Conservation (phyloP, 2,329 filamentous ascomycete species). For the Alternaria burnsii region DNA sequence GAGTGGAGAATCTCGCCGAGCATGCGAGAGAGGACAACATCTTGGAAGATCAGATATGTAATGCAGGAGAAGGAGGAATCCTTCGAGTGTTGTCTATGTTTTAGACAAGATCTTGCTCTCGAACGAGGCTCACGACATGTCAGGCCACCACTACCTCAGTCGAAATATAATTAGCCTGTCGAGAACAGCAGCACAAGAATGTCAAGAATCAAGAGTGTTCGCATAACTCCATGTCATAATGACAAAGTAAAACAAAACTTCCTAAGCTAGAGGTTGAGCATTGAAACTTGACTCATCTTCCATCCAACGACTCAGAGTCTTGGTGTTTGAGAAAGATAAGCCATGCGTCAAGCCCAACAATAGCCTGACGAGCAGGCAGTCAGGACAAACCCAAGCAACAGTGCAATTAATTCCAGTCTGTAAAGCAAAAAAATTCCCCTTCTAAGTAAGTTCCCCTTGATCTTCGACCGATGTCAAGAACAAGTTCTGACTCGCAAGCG, state of each 20-base stretch:
- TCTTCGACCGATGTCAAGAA: not conserved
- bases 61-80: not conserved
- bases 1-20: slow-evolving; percentile 2
- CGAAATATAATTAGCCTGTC: not conserved
- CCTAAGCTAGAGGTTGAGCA: not conserved
- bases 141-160: not conserved
- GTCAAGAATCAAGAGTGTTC: not conserved
- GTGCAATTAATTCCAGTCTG: slow-evolving; percentile 1
- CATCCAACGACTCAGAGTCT: not conserved
- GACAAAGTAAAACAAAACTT: not conserved
- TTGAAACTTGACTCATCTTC: not conserved
- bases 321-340: not conserved
- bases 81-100: not conserved
- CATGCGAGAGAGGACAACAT: not conserved
- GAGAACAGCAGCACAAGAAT: not conserved
- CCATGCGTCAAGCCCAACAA: not conserved
- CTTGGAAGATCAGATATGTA: not conserved
- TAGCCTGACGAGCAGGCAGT: not conserved
- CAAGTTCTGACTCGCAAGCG: not conserved
- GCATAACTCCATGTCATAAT: not conserved
- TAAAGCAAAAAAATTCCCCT: slow-evolving; percentile 1
- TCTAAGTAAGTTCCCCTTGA: not conserved
- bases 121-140: not conserved
- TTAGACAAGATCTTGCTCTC: not conserved
- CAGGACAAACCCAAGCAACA: not conserved